A percentile compares a stretch with the other conserved stretches of the same genome.
Conservation (phyloP, 2,329 filamentous ascomycete genomes). For the Botrytis tulipae region DNA sequence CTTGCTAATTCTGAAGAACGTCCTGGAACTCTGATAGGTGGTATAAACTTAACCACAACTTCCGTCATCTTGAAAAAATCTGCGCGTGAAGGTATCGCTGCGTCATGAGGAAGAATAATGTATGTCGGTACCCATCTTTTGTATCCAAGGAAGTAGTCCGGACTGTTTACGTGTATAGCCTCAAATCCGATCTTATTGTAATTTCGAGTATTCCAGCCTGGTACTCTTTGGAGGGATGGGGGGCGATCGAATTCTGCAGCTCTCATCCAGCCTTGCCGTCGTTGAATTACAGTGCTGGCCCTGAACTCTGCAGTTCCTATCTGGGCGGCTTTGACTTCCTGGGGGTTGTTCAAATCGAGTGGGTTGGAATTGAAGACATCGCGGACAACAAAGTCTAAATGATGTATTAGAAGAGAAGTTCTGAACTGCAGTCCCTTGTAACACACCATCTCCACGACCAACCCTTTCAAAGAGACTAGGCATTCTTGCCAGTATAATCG, state of each 20-base stretch:
- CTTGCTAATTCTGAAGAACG: background rate
- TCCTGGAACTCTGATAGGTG: fast-evolving
- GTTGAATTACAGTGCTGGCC: too few species aligned
- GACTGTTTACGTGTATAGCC: background rate
- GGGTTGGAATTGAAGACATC: too few species aligned
- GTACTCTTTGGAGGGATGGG: too few species aligned
- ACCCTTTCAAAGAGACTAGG: background rate
- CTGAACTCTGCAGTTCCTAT: too few species aligned
- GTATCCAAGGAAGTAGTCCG: background rate
- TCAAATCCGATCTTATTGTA: background rate
- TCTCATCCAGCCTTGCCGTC: too few species aligned
- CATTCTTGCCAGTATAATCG: background rate
- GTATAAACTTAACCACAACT: background rate
- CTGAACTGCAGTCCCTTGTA: background rate
- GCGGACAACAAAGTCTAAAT: background rate
- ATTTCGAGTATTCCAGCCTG: too few species aligned
- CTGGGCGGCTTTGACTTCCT: too few species aligned
- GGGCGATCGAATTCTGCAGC: too few species aligned
- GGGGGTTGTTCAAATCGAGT: too few species aligned
- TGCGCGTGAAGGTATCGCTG: background rate
- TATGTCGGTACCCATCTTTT: background rate
- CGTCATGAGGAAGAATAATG: background rate
- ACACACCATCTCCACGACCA: background rate
- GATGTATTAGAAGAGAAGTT: background rate
- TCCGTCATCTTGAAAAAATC: background rate